Percentiles rank a stretch among this genome's conserved stretches.
These are phyloP conservation scores for Colletotrichum abscissum DNA, from an alignment of 2,329 filamentous ascomycete species.

Conservation along the genomic window DNA sequence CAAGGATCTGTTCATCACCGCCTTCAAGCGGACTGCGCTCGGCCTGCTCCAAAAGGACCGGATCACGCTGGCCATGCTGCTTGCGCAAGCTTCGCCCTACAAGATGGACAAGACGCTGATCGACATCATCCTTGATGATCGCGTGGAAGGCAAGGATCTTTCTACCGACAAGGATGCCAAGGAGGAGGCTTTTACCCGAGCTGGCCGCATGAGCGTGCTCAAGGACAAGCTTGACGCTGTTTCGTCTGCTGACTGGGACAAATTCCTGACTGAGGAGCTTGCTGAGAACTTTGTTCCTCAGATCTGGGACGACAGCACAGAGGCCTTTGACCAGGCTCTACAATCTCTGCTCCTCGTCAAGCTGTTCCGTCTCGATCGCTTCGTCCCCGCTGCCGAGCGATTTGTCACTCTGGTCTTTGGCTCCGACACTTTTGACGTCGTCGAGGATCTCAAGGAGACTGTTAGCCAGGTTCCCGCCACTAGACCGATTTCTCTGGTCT, in stretches of 20 bases:
- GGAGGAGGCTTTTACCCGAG: constrained; percentile 75
- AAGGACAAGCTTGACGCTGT: constrained; percentile 77
- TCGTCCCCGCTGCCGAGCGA: constrained; percentile 91
- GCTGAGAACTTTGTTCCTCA: constrained; percentile 86
- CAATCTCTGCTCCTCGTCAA: constrained; percentile 91
- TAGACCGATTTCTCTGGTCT: constrained; percentile 90
- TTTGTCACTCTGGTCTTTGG: constrained; percentile 92
- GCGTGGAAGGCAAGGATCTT: constrained; percentile 80
- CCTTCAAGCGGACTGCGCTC: constrained; percentile 93
- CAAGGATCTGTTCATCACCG: constrained; percentile 88
- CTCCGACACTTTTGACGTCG: constrained; percentile 81
- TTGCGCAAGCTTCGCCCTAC: constrained; percentile 96
- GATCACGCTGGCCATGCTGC: constrained; percentile 92
- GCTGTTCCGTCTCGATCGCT: constrained; percentile 93
- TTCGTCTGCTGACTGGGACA: constrained; percentile 76
- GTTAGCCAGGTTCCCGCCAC: constrained; percentile 86
- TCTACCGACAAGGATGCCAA: constrained; percentile 74
- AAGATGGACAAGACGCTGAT: constrained; percentile 92
- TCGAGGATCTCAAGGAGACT: constrained; percentile 86
- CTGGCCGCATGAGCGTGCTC: constrained; percentile 77
- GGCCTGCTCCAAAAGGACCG: constrained; percentile 94
- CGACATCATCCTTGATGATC: constrained; percentile 85
- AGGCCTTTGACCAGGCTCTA: constrained; percentile 79
- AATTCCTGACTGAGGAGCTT: constrained; percentile 85
- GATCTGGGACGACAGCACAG: constrained; percentile 75